Percentiles rank a stretch among this genome's conserved stretches.
These are phyloP conservation scores for Incumbomyces delicatus DNA, from an alignment of 2,329 filamentous ascomycete species.

Conservation along the genomic window DNA sequence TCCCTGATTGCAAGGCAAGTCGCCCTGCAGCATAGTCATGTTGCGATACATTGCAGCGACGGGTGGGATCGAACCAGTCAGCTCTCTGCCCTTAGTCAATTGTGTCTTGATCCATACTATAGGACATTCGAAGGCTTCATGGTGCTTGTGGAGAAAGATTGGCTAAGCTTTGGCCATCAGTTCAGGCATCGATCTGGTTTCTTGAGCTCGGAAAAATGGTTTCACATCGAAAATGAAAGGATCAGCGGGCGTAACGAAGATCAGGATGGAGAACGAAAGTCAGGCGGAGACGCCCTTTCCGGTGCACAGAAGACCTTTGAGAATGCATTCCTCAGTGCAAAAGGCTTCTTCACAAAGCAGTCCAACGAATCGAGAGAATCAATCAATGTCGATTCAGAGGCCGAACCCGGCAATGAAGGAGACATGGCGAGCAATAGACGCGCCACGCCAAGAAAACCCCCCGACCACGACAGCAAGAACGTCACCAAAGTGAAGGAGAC, in stretches of 20 bases:
- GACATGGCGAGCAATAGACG: conserved; percentile 36
- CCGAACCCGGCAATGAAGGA: conserved; percentile 45
- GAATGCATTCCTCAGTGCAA: conserved; percentile 73
- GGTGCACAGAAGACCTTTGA: conserved; percentile 65
- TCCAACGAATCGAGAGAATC: conserved; percentile 54
- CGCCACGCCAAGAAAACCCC: conserved; percentile 24
- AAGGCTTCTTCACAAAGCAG: conserved; percentile 74
- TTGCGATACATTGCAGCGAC: conserved; percentile 94
- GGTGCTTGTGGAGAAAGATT: conserved; percentile 90
- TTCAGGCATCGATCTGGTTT: conserved; percentile 87
- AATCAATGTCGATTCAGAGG: conserved; percentile 46
- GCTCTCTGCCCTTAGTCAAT: conserved; percentile 78
- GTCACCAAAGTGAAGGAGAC: conserved; percentile 80
- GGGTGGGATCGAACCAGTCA: conserved; percentile 98
- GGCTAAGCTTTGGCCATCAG: conserved; percentile 96
- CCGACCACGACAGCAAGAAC: conserved; percentile 45
- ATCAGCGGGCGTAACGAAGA: conserved; percentile 43
- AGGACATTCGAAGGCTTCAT: conserved; percentile 92
- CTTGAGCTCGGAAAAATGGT: conserved; percentile 88
- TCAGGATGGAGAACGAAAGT: conserved; percentile 24
- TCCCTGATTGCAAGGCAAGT: conserved; percentile 77
- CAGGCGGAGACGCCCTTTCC: conserved; percentile 23
- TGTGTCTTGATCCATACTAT: conserved; percentile 93
- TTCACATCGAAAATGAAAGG: conserved; percentile 72
- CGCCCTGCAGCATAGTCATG: conserved; percentile 85